Evolutionary conservation across 805 yeast species (phyloP), one percentile per base, ranked within the genome.

Genomic region (Zygosaccharomyces lentus): DNA sequence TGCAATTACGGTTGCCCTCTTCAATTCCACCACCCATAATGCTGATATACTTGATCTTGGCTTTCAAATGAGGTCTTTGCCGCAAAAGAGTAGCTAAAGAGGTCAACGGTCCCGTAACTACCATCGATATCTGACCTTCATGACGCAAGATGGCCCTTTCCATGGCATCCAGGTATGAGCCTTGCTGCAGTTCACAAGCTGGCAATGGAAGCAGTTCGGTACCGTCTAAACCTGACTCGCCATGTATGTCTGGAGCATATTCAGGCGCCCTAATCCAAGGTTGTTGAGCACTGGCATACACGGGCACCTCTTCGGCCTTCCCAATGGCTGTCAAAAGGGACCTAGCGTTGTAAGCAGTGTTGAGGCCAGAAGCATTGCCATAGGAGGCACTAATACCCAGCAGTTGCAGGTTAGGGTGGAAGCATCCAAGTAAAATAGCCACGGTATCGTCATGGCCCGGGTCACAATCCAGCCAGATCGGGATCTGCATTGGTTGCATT

Each of bases 361-460:
- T 71, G 6, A 71, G 71, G 13, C 82, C 68, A 4, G 84, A 70
- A 0, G 87, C 78, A 53, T 83, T 83, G 1, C 95, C 95, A 57
- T 80, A 82, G 17, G 82, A 83, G 0, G 91, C 81, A 25, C 88
- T 80, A n/a, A 86, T 72, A 2, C 93, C 95, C 2, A 80, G 54
- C 8, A 86, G 63, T 12, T 76, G 62, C 64, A 79, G 77, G 21
- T 72, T 66, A 0, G 87, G 85, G 51, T 80, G 76, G 57, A 75
- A 77, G 6, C 78, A 68, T 0, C 87, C 79, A 21, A 88, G 52
- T 8, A 85, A 66, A 6, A 88, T 71, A 3, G 93, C 96, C 37
- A 86, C 75, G 1, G 86, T 82, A 57, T 88, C 96, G 59, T 88
- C 96, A 57, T 84, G 93, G 1, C 96, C 96, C 0, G 96, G 95